These are phyloP conservation scores for Kwoniella pini DNA, from an alignment of 768 basidiomycete species.

Conservation along the genomic window DNA sequence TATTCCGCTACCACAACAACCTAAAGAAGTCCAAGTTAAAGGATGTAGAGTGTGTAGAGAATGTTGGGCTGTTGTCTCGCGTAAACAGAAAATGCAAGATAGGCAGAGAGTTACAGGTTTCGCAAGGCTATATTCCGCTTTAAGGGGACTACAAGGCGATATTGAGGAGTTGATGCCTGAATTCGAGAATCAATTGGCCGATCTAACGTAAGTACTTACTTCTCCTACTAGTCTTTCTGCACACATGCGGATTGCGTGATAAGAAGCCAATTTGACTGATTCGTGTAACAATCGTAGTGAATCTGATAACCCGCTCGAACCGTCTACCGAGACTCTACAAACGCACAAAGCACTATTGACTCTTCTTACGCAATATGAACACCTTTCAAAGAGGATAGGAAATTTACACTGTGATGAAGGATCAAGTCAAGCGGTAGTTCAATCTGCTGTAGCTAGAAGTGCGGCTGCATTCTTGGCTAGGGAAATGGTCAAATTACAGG, in stretches of 20 bases:
- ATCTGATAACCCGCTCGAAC: conserved; percentile 56
- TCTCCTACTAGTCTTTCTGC: no score
- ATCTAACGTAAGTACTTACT: conserved; percentile 62
- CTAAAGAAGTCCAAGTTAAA: conserved; percentile 66
- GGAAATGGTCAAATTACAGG: conserved; percentile 85
- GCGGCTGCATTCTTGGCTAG: conserved; percentile 81
- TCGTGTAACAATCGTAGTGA: conserved; percentile 1
- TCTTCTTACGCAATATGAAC: conserved; percentile 85
- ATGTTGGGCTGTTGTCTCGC: conserved; percentile 78
- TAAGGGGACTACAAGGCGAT: conserved; percentile 76
- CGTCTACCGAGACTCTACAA: conserved; percentile 47
- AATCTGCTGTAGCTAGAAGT: conserved; percentile 73
- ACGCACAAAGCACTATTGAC: conserved; percentile 80
- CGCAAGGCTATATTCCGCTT: conserved; percentile 70
- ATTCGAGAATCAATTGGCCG: conserved; percentile 80
- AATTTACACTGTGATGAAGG: conserved; percentile 65
- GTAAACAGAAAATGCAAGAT: conserved; percentile 76
- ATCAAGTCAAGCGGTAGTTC: conserved; percentile 79
- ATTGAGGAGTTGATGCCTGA: conserved; percentile 84
- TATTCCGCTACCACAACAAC: conserved; percentile 54
- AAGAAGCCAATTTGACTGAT: not conserved
- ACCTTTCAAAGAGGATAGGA: conserved; percentile 79
- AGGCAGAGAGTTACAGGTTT: conserved; percentile 64
- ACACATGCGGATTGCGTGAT: no score
- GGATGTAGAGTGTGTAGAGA: conserved; percentile 84